Base-by-base conservation (phyloP, 2,329 filamentous ascomycete species). In the Cladophialophora psammophila region DNA sequence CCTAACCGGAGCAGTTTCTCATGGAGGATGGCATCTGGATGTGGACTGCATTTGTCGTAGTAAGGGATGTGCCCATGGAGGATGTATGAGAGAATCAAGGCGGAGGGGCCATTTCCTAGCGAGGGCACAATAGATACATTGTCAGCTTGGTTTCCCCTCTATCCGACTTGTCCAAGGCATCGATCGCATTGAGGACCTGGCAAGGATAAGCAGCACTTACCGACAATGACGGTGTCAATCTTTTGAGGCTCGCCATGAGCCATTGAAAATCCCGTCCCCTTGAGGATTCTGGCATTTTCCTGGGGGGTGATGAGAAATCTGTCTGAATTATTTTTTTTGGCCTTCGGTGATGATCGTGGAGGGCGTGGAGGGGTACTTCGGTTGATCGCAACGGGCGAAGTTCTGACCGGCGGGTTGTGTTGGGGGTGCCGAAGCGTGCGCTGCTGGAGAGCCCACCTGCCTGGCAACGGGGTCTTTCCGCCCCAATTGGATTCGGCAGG, bases 81-180 rank as follows among this genome's bases (percentile, higher is more conserved):
- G 52, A 88, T 87, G 75, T 86, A 89, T 54, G 86, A 88, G 40
- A 89, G 80, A 71, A 88, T 85, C 77, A 89, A 81, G 60, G 87
- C 85, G 59, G 87, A 86, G 54, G 87, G 87, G 64, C 87, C 87
- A 74, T 87, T 88, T 73, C 87, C 87, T 88, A 70, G 12, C 35
- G 26, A 32, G 35, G 34, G 31, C n/a, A n/a, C 35, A 10, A 60
- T 48, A 52, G 50, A 31, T 42, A 50, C 31, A 13, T 15, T 36
- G 53, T 69, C 54, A 67, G 61, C 53, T 13, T 63, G 8, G 42
- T 34, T 32, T 15, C 50, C 13, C 6, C 20, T 56, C 26, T 26
- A 50, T 50, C 45, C 10, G 20, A 26, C 26, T 26, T 26, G 26
- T 26, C 26, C 26, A 26, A 26, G 26, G 26, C 26, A 26, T 26